Conservation (phyloP, 805 yeast genomes). For the Kodamaea restingae region DNA sequence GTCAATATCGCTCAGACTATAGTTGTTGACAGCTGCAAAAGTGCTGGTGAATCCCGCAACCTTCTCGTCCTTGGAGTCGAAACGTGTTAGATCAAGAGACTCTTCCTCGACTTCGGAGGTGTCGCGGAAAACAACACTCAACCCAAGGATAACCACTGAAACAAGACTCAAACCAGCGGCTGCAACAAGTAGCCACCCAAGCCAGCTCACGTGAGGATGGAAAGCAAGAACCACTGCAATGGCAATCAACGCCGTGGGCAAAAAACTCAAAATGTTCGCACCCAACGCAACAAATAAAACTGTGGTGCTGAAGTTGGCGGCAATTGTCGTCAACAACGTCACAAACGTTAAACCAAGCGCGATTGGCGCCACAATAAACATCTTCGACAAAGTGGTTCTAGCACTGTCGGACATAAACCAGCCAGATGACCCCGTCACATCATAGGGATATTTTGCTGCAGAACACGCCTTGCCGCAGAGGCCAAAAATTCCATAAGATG, state of each 20-base stretch:
- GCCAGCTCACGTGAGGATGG: constrained; percentile 64
- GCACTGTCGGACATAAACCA: constrained; percentile 48
- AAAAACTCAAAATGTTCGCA: constrained; percentile 46
- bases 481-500: constrained; percentile 64
- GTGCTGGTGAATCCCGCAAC: constrained; percentile 5
- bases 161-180: constrained; percentile 56
- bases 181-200: constrained; percentile 69
- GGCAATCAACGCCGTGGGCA: constrained; percentile 52
- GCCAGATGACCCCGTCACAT: constrained; percentile 21
- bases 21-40: constrained; percentile 5
- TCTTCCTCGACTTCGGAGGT: constrained; percentile 14
- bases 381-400: constrained; percentile 50
- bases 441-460: constrained; percentile 44
- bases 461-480: constrained; percentile 49
- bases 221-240: constrained; percentile 55
- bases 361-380: constrained; percentile 59
- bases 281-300: constrained; percentile 38
- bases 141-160: constrained; percentile 44
- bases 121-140: constrained; percentile 10
- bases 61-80: constrained; percentile 7
- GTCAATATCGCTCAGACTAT: constrained; percentile 6
- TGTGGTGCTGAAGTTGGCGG: constrained; percentile 24
- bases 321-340: constrained; percentile 21
- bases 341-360: constrained; percentile 60
- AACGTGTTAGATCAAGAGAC: constrained; percentile 5